Percentiles rank a stretch among this genome's conserved stretches.
Conservation (phyloP, 2,329 filamentous ascomycete genomes). For the Exophiala dermatitidis region DNA sequence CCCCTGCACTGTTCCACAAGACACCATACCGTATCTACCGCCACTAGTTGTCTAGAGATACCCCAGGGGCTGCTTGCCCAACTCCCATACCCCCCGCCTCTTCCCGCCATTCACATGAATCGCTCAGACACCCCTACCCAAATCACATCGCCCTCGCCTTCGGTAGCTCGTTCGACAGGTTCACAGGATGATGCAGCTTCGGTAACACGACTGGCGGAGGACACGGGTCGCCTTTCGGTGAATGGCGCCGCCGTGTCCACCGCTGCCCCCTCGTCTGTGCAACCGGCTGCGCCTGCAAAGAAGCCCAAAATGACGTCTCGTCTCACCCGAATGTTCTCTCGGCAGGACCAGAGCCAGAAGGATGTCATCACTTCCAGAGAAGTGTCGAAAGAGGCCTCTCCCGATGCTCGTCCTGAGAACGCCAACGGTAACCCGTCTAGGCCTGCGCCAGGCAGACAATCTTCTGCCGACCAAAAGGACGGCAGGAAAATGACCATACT, state of each 20-base stretch:
- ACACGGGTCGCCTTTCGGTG: slow-evolving; percentile 36
- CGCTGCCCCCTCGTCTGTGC: slow-evolving; percentile 10
- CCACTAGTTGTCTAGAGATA: slow-evolving; percentile 21
- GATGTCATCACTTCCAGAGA: slow-evolving; percentile 30
- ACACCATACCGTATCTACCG: slow-evolving; percentile 19
- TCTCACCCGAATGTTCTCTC: slow-evolving; percentile 42
- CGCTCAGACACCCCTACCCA: slow-evolving; percentile 14
- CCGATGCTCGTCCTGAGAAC: slow-evolving; percentile 30
- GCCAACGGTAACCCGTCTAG: slow-evolving; percentile 27
- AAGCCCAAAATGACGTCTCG: slow-evolving; percentile 41
- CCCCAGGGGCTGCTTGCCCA: slow-evolving; percentile 15
- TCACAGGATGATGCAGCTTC: slow-evolving; percentile 18
- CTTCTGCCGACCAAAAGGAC: slow-evolving; percentile 30
- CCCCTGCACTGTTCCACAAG: slow-evolving; percentile 6
- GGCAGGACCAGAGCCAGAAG: slow-evolving; percentile 37
- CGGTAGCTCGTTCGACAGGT: slow-evolving; percentile 12
- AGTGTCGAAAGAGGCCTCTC: slow-evolving; percentile 14
- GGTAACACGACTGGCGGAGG: slow-evolving; percentile 41
- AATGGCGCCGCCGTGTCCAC: slow-evolving; percentile 34
- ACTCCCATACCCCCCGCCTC: slow-evolving; percentile 7
- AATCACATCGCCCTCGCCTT: slow-evolving; percentile 10
- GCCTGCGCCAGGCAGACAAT: slow-evolving; percentile 26
- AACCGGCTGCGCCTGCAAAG: slow-evolving; percentile 19
- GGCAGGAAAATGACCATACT: slow-evolving; percentile 28
- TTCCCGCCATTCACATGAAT: slow-evolving; percentile 23